These are phyloP conservation scores for Logfia minima DNA, from an alignment of 129 eudicot genomes.

Conservation along the genomic window DNA sequence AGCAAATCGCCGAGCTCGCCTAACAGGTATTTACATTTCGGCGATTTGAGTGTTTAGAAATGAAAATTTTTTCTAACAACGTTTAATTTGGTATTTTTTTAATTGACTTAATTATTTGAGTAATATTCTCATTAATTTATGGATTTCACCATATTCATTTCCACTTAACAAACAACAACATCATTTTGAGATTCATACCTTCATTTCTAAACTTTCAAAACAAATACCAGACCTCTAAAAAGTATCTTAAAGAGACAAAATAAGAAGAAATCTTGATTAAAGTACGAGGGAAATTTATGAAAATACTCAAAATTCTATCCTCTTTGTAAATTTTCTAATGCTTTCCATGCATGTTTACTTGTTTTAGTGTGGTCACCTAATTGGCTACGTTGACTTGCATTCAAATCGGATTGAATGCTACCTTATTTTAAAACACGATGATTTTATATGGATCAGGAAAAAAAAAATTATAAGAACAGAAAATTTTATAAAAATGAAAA, in stretches of 20 bases:
- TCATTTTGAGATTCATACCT: not conserved
- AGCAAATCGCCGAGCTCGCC: too few relatives aligned
- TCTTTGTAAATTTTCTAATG: constrained; percentile 28
- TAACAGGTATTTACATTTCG: too few relatives aligned
- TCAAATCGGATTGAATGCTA: not conserved
- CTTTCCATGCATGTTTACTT: constrained; percentile 36
- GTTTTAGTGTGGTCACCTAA: constrained; percentile 32
- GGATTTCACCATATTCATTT: too few relatives aligned
- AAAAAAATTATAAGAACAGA: too few relatives aligned
- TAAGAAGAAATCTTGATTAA: constrained; percentile 6
- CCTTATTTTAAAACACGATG: not conserved
- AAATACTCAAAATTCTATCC: constrained; percentile 14
- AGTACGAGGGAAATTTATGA: constrained; percentile 25
- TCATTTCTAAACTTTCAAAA: constrained; percentile 8
- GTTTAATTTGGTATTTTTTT: too few relatives aligned
- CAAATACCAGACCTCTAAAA: not conserved
- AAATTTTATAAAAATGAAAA: too few relatives aligned
- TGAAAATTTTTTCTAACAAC: too few relatives aligned
- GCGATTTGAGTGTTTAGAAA: too few relatives aligned
- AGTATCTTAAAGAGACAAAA: constrained; percentile 4
- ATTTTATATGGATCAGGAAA: too few relatives aligned
- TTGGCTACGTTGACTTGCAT: constrained; percentile 30
- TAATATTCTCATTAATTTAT: too few relatives aligned
- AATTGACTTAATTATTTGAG: too few relatives aligned
- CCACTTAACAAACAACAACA: too few relatives aligned